These are phyloP conservation scores for Sclerotinia nivalis DNA, from an alignment of 2,329 filamentous ascomycete species.

Conservation along the genomic window DNA sequence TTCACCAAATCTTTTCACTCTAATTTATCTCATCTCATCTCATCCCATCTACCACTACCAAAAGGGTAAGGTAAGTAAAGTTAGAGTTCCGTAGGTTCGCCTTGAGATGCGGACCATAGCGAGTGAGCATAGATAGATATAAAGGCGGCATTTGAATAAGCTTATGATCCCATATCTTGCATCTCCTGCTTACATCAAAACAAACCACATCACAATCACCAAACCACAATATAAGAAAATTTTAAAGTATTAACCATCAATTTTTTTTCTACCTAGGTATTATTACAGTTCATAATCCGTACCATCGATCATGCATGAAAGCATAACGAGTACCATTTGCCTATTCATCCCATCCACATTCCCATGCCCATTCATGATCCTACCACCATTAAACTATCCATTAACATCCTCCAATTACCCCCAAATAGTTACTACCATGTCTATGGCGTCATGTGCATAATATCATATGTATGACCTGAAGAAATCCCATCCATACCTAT, in stretches of 20 bases:
- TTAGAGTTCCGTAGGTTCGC: too few species aligned
- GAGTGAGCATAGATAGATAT: too few species aligned
- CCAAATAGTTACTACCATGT: conserved; percentile 12
- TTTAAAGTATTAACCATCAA: conserved; percentile 1
- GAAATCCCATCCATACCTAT: conserved; percentile 18
- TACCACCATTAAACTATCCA: conserved; percentile 13
- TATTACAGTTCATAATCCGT: conserved; percentile 8
- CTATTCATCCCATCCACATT: background rate
- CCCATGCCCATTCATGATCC: conserved; percentile 2
- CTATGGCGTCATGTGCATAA: conserved; percentile 16
- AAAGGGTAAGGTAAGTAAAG: too few species aligned
- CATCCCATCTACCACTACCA: too few species aligned
- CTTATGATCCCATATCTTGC: too few species aligned
- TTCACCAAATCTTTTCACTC: too few species aligned
- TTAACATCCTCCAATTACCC: conserved; percentile 12
- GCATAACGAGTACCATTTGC: conserved; percentile 1
- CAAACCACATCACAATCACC: background rate
- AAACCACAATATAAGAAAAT: background rate
- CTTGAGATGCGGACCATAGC: too few species aligned
- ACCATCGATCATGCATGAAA: background rate
- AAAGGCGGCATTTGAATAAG: too few species aligned
- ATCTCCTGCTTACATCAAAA: too few species aligned
- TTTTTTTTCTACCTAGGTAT: background rate
- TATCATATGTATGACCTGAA: conserved; percentile 16
- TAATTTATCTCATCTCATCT: too few species aligned